phyloP scores from a whole-genome alignment of 2,329 filamentous ascomycete genomes.

The Xylariomycetidae sp. region DNA sequence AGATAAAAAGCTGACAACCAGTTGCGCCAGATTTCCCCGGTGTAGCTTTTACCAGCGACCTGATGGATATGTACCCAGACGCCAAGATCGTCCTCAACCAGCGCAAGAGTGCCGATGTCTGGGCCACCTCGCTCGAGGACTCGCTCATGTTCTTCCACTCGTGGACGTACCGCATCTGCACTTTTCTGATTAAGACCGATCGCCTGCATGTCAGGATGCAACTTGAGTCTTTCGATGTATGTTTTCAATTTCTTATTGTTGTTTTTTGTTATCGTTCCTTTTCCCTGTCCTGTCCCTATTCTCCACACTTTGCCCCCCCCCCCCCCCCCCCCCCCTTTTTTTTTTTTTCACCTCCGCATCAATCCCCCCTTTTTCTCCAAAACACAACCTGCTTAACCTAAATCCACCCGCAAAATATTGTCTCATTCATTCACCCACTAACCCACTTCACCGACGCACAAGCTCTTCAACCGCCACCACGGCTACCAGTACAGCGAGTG shows the following conservation, averaged over 20 bases:
- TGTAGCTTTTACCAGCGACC: conserved; percentile 28
- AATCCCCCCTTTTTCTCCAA: too few relatives aligned
- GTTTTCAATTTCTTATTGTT: too few relatives aligned
- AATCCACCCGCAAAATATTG: too few relatives aligned
- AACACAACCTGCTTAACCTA: too few relatives aligned
- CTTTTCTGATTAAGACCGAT: too few relatives aligned
- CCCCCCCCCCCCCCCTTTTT: too few relatives aligned
- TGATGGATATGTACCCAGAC: conserved; percentile 35
- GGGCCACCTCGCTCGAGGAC: conserved; percentile 21
- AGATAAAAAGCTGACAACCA: not conserved
- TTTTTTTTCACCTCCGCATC: too few relatives aligned
- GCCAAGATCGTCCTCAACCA: conserved; percentile 28
- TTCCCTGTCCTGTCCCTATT: too few relatives aligned
- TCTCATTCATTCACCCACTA: too few relatives aligned
- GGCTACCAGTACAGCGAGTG: not conserved
- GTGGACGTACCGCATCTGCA: conserved; percentile 21
- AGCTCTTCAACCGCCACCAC: not conserved
- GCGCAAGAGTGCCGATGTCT: conserved; percentile 19
- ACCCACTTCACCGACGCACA: not conserved
- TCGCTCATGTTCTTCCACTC: conserved; percentile 25
- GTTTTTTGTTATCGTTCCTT: too few relatives aligned
- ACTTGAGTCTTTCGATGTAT: conserved; percentile 13
- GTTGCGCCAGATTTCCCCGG: conserved; percentile 26
- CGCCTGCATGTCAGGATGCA: conserved; percentile 12
- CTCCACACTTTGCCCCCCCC: too few relatives aligned